These are phyloP conservation scores for Phragmites australis DNA, from an alignment of 176 grass and related monocot genomes.

Conservation along the genomic window DNA sequence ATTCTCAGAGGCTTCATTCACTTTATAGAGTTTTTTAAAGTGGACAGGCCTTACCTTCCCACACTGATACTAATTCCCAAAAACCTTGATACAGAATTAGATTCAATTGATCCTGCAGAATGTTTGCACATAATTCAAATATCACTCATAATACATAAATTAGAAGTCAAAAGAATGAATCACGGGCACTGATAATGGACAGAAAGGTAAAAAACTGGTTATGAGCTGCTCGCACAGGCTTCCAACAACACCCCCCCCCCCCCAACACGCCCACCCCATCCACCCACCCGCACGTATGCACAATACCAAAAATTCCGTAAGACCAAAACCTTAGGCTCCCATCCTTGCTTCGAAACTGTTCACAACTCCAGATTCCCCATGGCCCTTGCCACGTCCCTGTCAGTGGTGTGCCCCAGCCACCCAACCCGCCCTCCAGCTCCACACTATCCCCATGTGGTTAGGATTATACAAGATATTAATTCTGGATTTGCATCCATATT, in stretches of 20 bases:
- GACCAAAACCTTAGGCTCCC: not conserved
- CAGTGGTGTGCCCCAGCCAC: not conserved
- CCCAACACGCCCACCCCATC: too few relatives aligned
- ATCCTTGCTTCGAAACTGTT: not conserved
- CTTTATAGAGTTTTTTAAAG: constrained; percentile 11
- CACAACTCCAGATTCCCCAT: not conserved
- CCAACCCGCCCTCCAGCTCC: too few relatives aligned
- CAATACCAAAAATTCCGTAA: not conserved
- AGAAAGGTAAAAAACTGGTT: constrained; percentile 1
- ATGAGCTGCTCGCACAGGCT: not conserved
- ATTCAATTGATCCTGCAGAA: constrained; percentile 57
- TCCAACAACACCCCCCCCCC: not conserved
- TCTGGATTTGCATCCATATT: not conserved
- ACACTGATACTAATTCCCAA: constrained; percentile 72
- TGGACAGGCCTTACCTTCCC: constrained; percentile 62
- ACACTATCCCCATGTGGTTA: not conserved
- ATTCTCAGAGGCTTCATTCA: constrained; percentile 18
- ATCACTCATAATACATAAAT: too few relatives aligned
- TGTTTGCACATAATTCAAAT: constrained; percentile 33
- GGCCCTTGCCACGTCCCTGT: not conserved
- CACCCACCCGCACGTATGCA: not conserved
- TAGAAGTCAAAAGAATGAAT: constrained; percentile 17
- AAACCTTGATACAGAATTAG: constrained; percentile 58
- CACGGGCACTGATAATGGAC: not conserved
- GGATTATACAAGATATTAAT: not conserved